phyloP scores from a whole-genome alignment of 805 yeast genomes.

The Clavispora phyllophila region DNA sequence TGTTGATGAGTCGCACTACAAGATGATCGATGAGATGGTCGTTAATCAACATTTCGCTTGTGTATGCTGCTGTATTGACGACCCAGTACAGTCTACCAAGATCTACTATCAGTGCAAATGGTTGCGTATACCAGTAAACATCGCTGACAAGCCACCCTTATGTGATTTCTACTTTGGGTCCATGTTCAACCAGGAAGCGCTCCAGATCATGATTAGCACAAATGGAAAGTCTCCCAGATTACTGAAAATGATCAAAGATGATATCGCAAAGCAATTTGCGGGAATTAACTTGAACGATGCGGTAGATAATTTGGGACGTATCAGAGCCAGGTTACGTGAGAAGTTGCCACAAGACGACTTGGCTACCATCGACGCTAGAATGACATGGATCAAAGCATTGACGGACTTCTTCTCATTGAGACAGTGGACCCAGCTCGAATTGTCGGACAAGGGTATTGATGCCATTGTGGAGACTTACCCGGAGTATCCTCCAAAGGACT shows the following conservation, averaged over 20 bases:
- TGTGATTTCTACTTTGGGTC: conserved; percentile 88
- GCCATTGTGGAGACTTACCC: conserved; percentile 47
- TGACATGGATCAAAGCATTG: conserved; percentile 64
- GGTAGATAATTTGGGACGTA: conserved; percentile 52
- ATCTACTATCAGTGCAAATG: conserved; percentile 49
- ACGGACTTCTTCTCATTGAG: conserved; percentile 57
- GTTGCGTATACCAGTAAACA: conserved; percentile 58
- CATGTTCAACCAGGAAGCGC: conserved; percentile 62
- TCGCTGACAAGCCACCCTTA: conserved; percentile 78
- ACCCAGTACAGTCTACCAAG: conserved; percentile 51
- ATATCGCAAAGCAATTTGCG: conserved; percentile 47
- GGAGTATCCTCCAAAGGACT: conserved; percentile 39
- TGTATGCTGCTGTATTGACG: conserved; percentile 73
- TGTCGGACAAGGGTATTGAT: conserved; percentile 26
- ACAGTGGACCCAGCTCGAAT: conserved; percentile 49
- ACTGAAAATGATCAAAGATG: conserved; percentile 46
- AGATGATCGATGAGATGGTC: conserved; percentile 29
- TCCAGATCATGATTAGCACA: conserved; percentile 78
- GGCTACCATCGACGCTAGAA: conserved; percentile 51
- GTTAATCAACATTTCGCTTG: conserved; percentile 46
- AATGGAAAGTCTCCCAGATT: conserved; percentile 79
- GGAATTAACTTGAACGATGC: conserved; percentile 51
- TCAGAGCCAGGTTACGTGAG: conserved; percentile 48
- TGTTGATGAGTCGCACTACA: conserved; percentile 16
- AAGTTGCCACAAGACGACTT: conserved; percentile 40